These are phyloP conservation scores for Talaromyces albobiverticillius DNA, from an alignment of 2,329 filamentous ascomycete genomes.

Conservation along the genomic window DNA sequence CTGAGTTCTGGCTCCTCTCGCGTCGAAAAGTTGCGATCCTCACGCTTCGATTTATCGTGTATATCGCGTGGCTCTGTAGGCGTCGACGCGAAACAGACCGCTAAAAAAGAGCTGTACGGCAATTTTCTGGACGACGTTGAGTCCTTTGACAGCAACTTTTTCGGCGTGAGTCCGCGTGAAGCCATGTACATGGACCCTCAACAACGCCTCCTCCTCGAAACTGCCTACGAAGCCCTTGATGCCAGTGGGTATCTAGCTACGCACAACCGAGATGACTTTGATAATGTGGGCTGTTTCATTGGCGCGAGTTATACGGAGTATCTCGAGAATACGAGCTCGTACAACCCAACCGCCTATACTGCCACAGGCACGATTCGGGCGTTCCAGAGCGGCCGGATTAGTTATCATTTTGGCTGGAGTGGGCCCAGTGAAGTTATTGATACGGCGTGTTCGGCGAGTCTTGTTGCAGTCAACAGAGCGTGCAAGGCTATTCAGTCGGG, in stretches of 20 bases:
- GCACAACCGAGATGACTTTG: conserved; percentile 18
- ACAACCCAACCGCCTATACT: conserved; percentile 16
- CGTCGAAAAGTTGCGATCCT: conserved; percentile 18
- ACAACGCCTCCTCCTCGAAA: conserved; percentile 21
- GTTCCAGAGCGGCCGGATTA: conserved; percentile 40
- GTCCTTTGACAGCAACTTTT: conserved; percentile 30
- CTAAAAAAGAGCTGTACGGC: conserved; percentile 22
- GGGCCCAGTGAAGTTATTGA: conserved; percentile 46
- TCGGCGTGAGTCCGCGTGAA: conserved; percentile 14
- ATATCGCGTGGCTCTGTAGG: conserved; percentile 8
- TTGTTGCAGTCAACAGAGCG: conserved; percentile 36
- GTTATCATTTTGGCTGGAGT: conserved; percentile 39
- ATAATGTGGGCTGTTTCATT: conserved; percentile 24
- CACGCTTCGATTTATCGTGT: conserved; percentile 21
- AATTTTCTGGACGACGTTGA: conserved; percentile 21
- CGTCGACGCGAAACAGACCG: conserved; percentile 21
- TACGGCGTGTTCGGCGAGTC: conserved; percentile 46
- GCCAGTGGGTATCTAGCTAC: conserved; percentile 7
- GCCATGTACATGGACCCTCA: conserved; percentile 15
- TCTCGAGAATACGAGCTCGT: conserved; percentile 13
- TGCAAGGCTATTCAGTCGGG: conserved; percentile 28
- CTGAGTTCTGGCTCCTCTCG: conserved; percentile 19
- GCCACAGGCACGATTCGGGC: conserved; percentile 31
- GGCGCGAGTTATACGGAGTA: conserved; percentile 22
- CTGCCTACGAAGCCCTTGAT: conserved; percentile 37